Percentiles rank a stretch among this genome's conserved stretches.
These are phyloP conservation scores for Coniochaeta sp. DNA, from an alignment of 2,329 filamentous ascomycete genomes.

Conservation along the genomic window DNA sequence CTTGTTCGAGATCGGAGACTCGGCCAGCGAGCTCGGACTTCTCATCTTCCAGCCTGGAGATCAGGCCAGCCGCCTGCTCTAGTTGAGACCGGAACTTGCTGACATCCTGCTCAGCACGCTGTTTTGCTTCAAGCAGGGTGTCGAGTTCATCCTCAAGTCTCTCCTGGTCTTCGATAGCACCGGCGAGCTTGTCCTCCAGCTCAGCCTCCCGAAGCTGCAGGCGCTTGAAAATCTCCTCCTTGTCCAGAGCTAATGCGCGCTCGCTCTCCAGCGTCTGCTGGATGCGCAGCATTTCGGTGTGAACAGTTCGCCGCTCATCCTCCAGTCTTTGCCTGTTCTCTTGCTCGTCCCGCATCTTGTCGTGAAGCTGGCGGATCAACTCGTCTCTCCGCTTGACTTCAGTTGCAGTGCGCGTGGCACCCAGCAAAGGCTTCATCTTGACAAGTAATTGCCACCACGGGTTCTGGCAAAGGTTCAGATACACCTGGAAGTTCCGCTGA, in stretches of 20 bases:
- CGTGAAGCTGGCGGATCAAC: constrained; percentile 80
- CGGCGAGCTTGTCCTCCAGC: constrained; percentile 85
- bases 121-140: constrained; percentile 80
- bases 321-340: constrained; percentile 73
- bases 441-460: constrained; percentile 97
- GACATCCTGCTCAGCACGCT: constrained; percentile 77
- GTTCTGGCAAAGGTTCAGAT: constrained; percentile 80
- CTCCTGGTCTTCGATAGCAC: constrained; percentile 90
- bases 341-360: constrained; percentile 72
- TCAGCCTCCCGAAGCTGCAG: constrained; percentile 87
- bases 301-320: constrained; percentile 81
- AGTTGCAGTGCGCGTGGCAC: constrained; percentile 81
- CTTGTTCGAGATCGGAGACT: constrained; percentile 61
- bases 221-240: constrained; percentile 98
- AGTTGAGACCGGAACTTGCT: constrained; percentile 73
- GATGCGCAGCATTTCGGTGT: constrained; percentile 80
- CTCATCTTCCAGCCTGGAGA: constrained; percentile 77
- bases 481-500: constrained; percentile 87
- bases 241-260: constrained; percentile 88
- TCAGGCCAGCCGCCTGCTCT: constrained; percentile 85
- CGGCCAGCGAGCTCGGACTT: constrained; percentile 67
- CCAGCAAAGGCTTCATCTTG: constrained; percentile 90
- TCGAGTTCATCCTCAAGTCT: constrained; percentile 90
- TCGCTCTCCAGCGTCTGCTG: constrained; percentile 95
- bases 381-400: constrained; percentile 95